Base-by-base conservation (phyloP, 495 filamentous ascomycete genomes). In the Cetradonia linearis region DNA sequence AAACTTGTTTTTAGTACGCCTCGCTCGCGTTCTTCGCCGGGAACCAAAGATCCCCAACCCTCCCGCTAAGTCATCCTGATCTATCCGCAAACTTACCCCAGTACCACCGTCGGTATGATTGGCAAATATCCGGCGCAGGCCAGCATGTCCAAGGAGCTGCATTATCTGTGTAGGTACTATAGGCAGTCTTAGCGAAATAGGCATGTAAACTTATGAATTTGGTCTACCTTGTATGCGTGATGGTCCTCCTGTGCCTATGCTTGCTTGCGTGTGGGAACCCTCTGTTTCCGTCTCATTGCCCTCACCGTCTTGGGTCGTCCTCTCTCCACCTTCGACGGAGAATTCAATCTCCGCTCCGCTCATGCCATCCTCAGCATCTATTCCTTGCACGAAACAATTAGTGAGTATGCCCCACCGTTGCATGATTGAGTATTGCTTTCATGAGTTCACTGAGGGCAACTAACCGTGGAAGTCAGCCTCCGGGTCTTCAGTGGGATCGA, bases 271-370 rank as follows among this genome's bases (percentile, higher is more conserved):
- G 30, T n/a, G 50, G 18, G 44, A 23, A 59, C 68, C 64, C 38
- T 66, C 68, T 48, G 73, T 72, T 53, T 73, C 73, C 70, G 65
- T 64, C 62, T 70, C 55, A 64, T 63, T 61, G 56, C 60, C 69
- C 8, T 73, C 71, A 18, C 74, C 76, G 13, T 72, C 77, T 9
- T 74, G 73, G 8, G 72, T 72, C 5, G 76, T 76, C 58, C 69
- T 66, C n/a, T 73, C 74, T 13, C 66, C 64, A 64, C 63, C 75
- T 63, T 68, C 77, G 66, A 67, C 71, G 48, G 63, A 76, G 59
- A 74, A 78, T 66, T 71, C 77, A 64, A 72, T 82, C 16, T 71
- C 81, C 52, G 75, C 82, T 63, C 66, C 58, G 67, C 62, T 38
- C 67, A 68, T 18, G 64, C 56, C 58, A 55, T 66, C 56, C 27